phyloP scores from a whole-genome alignment of 1,284 basidiomycete genomes.

The Cutaneotrichosporon cutaneum region DNA sequence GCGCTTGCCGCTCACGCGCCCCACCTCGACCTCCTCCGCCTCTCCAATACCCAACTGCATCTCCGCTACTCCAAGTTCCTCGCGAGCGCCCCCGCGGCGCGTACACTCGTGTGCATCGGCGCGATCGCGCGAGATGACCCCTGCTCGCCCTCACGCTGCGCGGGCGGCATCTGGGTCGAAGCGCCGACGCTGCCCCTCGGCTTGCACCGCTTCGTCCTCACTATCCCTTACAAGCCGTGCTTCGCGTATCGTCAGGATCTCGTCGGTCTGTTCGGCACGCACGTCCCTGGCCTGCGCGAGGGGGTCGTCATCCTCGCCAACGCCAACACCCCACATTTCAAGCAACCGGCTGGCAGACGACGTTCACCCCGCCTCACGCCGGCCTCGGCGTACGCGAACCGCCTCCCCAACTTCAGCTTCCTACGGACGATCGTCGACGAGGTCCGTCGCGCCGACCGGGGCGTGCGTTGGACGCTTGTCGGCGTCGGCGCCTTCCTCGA shows the following conservation, averaged over 20 bases:
- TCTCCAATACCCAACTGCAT: constrained; percentile 7
- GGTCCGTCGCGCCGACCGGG: not conserved
- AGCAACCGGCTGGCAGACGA: not conserved
- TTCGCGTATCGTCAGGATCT: constrained; percentile 2
- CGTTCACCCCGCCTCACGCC: not conserved
- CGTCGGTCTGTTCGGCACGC: constrained; percentile 1
- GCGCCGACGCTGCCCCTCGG: constrained; percentile 1
- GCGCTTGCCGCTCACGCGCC: not conserved
- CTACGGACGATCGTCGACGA: not conserved
- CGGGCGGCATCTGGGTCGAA: not conserved
- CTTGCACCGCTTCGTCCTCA: constrained; percentile 6
- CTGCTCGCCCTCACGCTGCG: not conserved
- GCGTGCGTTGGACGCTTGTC: constrained; percentile 6
- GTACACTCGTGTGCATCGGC: not conserved
- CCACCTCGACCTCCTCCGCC: not conserved
- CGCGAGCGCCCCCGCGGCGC: not conserved
- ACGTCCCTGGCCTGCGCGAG: constrained; percentile 5
- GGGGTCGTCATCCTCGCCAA: constrained; percentile 8
- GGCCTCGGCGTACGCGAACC: not conserved
- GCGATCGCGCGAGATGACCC: constrained; percentile 1
- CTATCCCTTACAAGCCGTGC: not conserved
- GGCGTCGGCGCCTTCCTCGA: constrained; percentile 3
- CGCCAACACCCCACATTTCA: not conserved
- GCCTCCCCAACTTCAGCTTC: constrained; percentile 8
- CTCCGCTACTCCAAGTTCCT: constrained; percentile 5